Conservation (phyloP, 768 basidiomycete species). For the Amanita subjunquillea region DNA sequence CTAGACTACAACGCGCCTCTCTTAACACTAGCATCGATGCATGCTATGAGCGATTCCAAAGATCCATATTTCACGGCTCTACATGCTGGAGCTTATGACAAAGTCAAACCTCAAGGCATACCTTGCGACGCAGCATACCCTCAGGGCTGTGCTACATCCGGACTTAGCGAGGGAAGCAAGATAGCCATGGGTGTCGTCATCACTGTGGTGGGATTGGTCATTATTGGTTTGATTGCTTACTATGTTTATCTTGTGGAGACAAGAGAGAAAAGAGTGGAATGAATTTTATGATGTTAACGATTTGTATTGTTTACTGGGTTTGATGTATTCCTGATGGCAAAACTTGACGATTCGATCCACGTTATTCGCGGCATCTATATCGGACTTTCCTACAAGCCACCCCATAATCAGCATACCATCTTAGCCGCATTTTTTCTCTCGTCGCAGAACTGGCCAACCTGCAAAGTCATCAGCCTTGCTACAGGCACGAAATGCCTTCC, state of each 20-base stretch:
- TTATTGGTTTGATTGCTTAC: conserved; percentile 36
- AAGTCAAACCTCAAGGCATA: conserved; percentile 48
- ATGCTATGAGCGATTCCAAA: conserved; percentile 49
- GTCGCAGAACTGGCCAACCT: conserved; percentile 7
- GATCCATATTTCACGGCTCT: conserved; percentile 77
- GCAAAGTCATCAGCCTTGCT: conserved; percentile 58
- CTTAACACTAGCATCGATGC: conserved; percentile 76
- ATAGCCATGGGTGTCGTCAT: conserved; percentile 66
- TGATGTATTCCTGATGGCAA: not conserved
- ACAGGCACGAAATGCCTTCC: conserved; percentile 88
- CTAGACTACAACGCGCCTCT: conserved; percentile 87
- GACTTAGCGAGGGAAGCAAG: conserved; percentile 48
- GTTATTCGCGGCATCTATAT: conserved; percentile 33
- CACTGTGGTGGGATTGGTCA: conserved; percentile 46
- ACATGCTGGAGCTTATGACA: conserved; percentile 54
- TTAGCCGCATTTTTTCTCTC: conserved; percentile 45
- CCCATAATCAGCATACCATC: conserved; percentile 49
- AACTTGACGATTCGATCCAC: conserved; percentile 11
- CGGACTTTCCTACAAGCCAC: conserved; percentile 38
- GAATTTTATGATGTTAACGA: not conserved
- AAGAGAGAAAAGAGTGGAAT: not conserved
- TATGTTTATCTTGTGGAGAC: conserved; percentile 20
- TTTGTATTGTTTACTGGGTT: not conserved
- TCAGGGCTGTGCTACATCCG: conserved; percentile 36
- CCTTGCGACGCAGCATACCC: conserved; percentile 73